Evolutionary conservation across 148 eudicot species (phyloP).

Genomic region (Heliamphora exappendiculata): DNA sequence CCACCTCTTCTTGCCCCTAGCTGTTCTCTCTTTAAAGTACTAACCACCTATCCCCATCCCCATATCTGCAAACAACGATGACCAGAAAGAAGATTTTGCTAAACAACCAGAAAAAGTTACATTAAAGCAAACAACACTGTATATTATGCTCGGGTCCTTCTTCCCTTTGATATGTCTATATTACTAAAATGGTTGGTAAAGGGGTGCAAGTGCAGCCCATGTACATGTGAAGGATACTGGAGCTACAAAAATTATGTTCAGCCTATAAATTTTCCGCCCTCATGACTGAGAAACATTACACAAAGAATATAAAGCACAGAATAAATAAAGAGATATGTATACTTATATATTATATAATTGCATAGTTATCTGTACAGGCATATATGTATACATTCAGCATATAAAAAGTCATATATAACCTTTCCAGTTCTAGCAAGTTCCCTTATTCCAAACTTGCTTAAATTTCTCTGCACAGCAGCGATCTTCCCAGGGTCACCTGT

Average conservation of each 20-base stretch:
- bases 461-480: slow-evolving; percentile 72
- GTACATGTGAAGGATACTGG: background rate
- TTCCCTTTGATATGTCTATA: background rate
- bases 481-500: slow-evolving; percentile 95
- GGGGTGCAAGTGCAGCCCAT: background rate
- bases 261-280: background rate
- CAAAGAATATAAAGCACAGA: background rate
- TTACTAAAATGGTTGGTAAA: background rate
- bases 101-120: background rate
- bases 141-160: background rate
- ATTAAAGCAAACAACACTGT: background rate
- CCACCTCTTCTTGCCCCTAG: background rate
- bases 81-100: too few relatives aligned
- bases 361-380: background rate
- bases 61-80: background rate
- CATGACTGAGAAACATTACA: background rate
- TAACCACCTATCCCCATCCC: background rate
- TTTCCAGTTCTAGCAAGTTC: slow-evolving; percentile 93
- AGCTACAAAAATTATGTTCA: background rate
- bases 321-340: background rate
- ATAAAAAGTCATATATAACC: slow-evolving; percentile 32
- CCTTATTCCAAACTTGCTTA: slow-evolving; percentile 72
- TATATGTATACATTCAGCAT: background rate
- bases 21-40: background rate
- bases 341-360: background rate